phyloP scores from a whole-genome alignment of 768 basidiomycete species.

The Leccinellum rugosiceps region DNA sequence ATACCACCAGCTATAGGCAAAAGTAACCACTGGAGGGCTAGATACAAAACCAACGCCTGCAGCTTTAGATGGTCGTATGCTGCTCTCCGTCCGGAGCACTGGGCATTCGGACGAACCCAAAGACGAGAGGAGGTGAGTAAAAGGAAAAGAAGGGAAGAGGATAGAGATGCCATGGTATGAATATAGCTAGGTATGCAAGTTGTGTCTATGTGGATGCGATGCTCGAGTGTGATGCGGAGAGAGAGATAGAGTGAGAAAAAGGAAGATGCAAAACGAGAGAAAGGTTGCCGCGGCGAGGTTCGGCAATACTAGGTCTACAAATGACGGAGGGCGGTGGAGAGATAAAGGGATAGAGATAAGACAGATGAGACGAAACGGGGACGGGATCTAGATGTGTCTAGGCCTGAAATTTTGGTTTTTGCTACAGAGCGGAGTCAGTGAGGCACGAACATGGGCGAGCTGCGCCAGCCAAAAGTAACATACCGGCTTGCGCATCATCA shows the following conservation, averaged over 20 bases:
- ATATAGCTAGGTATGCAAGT: slow-evolving; percentile 34
- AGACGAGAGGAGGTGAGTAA: slow-evolving; percentile 7
- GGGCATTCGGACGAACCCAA: slow-evolving; percentile 15
- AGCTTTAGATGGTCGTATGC: slow-evolving; percentile 3
- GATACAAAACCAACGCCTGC: slow-evolving; percentile 20
- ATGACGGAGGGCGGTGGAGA: slow-evolving; percentile 9
- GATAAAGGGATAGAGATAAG: slow-evolving; percentile 1
- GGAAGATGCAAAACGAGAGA: slow-evolving; percentile 14
- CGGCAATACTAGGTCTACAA: slow-evolving; percentile 24
- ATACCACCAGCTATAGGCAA: slow-evolving; percentile 14
- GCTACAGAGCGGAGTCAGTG: slow-evolving; percentile 3
- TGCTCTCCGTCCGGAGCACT: slow-evolving; percentile 15
- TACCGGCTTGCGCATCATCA: slow-evolving; percentile 59
- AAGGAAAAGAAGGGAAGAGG: background rate
- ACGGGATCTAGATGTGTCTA: slow-evolving; percentile 13
- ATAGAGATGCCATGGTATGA: slow-evolving; percentile 32
- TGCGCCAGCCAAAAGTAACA: slow-evolving; percentile 11
- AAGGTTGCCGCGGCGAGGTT: slow-evolving; percentile 14
- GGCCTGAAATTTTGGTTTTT: slow-evolving; percentile 37
- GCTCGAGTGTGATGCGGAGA: slow-evolving; percentile 17
- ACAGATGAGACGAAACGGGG: background rate
- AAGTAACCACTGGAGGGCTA: slow-evolving; percentile 2
- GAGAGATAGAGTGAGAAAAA: background rate
- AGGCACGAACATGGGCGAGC: background rate
- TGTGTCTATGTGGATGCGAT: slow-evolving; percentile 30